Base-by-base conservation (phyloP, 768 basidiomycete species). In the Lyophyllum semitale region DNA sequence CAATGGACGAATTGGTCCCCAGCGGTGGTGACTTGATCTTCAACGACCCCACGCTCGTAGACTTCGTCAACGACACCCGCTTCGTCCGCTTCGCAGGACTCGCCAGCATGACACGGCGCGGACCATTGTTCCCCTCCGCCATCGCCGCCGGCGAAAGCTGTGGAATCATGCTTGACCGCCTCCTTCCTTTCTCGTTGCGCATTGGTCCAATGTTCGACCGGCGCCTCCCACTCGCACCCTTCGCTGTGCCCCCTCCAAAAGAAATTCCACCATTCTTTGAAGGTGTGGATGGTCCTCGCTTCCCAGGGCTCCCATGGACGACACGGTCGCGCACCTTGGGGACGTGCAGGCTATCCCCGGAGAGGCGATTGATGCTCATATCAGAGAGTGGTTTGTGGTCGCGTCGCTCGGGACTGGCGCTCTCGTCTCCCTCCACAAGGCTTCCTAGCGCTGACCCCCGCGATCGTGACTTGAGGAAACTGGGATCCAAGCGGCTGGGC, bases 161-260 rank as follows among this genome's bases (percentile, higher is more conserved):
- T n/a, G 87, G 87, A 57, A 93, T 89, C 76, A 91, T 71, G 64
- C 92, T 94, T 35, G 91, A 92, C 54, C 91, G 80, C 55, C 92
- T 77, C 55, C 90, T 76, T 13, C 73, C 71, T 68, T 89, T 90
- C 68, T 93, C 92, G 56, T 73, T 78, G 32, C 92, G 84, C 67
- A 85, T 64, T n/a, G 88, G 81, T 4, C 91, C 92, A 53, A 91
- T 81, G 61, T 86, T 87, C 22, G 92, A 93, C 35, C 87, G 80
- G 56, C 88, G 76, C 41, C 86, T 77, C 27, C 73, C 71, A 63
- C 78, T 82, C 52, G 60, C 62, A 27, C 60, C 59, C 57, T 65
- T 69, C 20, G 61, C 55, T 44, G 55, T 35, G 41, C 59, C 62
- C n/a, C 51, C 47, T n/a, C 44, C 59, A 44, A 59, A 59, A 18